Base-by-base conservation (phyloP, 306 rosid genomes). In the Cyclanthera cordifolia region DNA sequence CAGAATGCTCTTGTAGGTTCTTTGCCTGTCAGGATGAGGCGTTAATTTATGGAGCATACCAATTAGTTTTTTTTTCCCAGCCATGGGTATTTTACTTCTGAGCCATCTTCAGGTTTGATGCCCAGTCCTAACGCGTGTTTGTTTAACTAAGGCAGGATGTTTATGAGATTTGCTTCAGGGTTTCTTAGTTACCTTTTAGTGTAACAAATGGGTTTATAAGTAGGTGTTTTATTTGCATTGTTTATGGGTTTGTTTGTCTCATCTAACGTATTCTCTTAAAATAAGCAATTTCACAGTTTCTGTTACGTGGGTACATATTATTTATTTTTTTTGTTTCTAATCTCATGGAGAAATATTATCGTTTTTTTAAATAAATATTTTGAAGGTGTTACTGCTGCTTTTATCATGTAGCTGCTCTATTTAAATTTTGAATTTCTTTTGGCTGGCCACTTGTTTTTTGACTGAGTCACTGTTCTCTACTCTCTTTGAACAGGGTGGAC, bases 401-500 rank as follows among this genome's bases (percentile, higher is more conserved):
- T 24, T 25, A 30, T 0, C 32, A 12, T 28, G 46, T 23, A 4
- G 34, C 21, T 64, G 34, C 20, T 39, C 32, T 12, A 7, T 43
- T 56, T 41, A 1, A 41, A 12, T 21, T 64, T 43, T 20, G 5
- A 5, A 8, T 28, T 37, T 24, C 24, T 17, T 15, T 11, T 43
- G 11, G 37, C 21, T n/a, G 19, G 2, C 43, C 25, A 21, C 28
- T 21, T 72, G 11, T 10, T 58, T 4, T 67, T 15, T 20, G 45
- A 24, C n/a, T 20, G 3, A 0, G 16, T 49, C 25, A 30, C 53
- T 34, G 3, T 72, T 34, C 21, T 68, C 45, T 66, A 15, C 14
- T 57, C 43, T 53, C 39, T 16, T 54, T 74, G 56, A 20, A 45
- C 58, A 90, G 97, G 92, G 82, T 27, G 88, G 90, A 77, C 90